Percentiles rank a stretch among this genome's conserved stretches.
Conservation (phyloP, 2,329 filamentous ascomycete genomes). For the Diplodia seriata region DNA sequence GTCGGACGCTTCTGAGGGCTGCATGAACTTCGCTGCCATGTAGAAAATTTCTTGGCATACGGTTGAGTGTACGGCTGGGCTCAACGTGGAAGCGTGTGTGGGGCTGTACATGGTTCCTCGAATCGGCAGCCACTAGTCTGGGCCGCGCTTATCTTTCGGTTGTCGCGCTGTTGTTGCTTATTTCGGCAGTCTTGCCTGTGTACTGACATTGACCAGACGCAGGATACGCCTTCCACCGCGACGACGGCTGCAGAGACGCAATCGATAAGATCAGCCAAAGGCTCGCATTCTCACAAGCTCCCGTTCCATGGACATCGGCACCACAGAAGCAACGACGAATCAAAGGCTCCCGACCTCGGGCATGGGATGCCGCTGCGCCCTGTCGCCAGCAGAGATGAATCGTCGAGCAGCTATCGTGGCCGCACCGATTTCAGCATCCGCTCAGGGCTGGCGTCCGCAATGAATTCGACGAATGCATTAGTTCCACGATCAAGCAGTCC, state of each 20-base stretch:
- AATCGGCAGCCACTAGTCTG: conserved; percentile 24
- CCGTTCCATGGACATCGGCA: conserved; percentile 73
- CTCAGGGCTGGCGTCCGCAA: conserved; percentile 55
- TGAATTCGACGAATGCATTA: conserved; percentile 58
- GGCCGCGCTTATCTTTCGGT: conserved; percentile 13
- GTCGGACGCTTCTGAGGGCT: conserved; percentile 24
- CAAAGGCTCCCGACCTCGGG: conserved; percentile 47
- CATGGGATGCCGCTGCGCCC: conserved; percentile 67
- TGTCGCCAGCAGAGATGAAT: conserved; percentile 78
- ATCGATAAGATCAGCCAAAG: conserved; percentile 60
- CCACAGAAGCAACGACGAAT: conserved; percentile 69
- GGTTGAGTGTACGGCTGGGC: background rate
- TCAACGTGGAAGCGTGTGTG: background rate
- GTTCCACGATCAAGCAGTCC: conserved; percentile 77
- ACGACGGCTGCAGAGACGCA: conserved; percentile 41
- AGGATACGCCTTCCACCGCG: conserved; percentile 31
- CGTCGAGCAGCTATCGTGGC: conserved; percentile 59
- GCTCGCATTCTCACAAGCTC: conserved; percentile 61
- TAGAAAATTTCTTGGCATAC: background rate
- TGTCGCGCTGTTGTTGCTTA: conserved; percentile 4
- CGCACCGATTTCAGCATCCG: conserved; percentile 54
- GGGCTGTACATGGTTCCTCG: background rate
- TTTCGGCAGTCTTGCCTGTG: conserved; percentile 17
- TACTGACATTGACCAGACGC: conserved; percentile 11
- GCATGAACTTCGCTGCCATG: background rate